Evolutionary conservation across 106 monocot species (phyloP), one percentile per base, ranked within the genome.

Genomic region (Hemerocallis citrina): DNA sequence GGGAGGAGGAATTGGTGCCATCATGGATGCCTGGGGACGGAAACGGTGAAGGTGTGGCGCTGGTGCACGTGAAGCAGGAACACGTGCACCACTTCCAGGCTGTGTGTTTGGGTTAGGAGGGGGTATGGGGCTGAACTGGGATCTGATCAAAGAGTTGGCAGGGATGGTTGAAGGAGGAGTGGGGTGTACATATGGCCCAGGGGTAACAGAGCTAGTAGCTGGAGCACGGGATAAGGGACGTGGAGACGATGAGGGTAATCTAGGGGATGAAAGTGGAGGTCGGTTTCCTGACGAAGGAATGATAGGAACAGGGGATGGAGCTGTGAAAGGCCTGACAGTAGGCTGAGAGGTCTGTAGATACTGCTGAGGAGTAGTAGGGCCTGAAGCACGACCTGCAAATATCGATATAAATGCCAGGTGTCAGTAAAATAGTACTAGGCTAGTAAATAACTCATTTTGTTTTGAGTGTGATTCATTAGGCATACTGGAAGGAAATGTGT

Each of bases 1-100:
- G 16, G 29, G 39, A 28, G 21, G 41, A 40, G 35, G 6, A 19
- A 25, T 44, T 6, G 9, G 29, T 13, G 39, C 5, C 27, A 67
- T 34, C 24, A 14, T 27, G 47, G 77, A 43, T 41, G 57, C 1
- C 3, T 49, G 58, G 10, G 79, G 39, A 55, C 80, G 69, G 44
- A 68, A 79, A 13, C 79, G 70, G 7, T 71, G 74, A 29, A 88
- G 68, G 61, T 88, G 87, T 40, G 87, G 88, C 34, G 83, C 76
- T n/a, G 79, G 72, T 3, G 72, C 61, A 37, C 78, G 86, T 31
- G 82, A 71, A 58, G 72, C 65, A 20, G 79, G 71, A 14, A 67
- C 55, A 45, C 75, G 67, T 7, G 34, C 16, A 2, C 68, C 69
- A 24, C 25, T 61, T 39, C 65, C 42, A 39, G 15, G 37, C 46